These are phyloP conservation scores for Neofusicoccum kwambonambiense DNA, from an alignment of 2,329 filamentous ascomycete species.

Conservation along the genomic window DNA sequence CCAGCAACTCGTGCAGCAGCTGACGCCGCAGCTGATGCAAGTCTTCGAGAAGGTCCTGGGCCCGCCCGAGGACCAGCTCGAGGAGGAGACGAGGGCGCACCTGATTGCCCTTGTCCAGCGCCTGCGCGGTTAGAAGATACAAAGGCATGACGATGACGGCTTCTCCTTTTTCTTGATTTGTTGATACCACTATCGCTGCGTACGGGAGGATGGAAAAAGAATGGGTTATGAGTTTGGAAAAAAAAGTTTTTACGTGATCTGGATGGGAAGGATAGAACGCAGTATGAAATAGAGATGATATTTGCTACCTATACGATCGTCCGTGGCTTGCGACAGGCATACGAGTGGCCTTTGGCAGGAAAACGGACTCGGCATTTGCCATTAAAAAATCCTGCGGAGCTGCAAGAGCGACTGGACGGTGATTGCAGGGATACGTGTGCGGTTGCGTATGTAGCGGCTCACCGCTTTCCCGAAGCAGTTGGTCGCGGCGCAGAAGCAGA, in stretches of 20 bases:
- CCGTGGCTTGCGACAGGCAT: no score
- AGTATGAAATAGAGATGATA: not conserved
- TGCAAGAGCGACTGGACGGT: no score
- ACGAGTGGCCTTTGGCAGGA: no score
- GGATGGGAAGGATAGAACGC: not conserved
- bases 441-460: not conserved
- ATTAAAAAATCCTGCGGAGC: no score
- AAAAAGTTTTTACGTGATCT: not conserved
- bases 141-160: slow-evolving; percentile 9
- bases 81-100: slow-evolving; percentile 66
- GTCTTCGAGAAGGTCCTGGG: slow-evolving; percentile 72
- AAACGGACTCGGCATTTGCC: not conserved
- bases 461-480: not conserved
- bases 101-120: slow-evolving; percentile 63
- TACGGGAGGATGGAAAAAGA: slow-evolving; percentile 8
- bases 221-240: slow-evolving; percentile 4
- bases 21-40: slow-evolving; percentile 67
- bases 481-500: not conserved
- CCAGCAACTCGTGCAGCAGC: slow-evolving; percentile 66
- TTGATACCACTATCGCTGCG: slow-evolving; percentile 18
- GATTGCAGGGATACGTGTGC: not conserved
- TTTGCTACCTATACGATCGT: no score
- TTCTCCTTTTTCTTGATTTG: slow-evolving; percentile 13
- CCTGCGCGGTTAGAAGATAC: slow-evolving; percentile 34
- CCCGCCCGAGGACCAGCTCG: slow-evolving; percentile 72